Base-by-base conservation (phyloP, 139 green algal genomes). In the Picocystis salinarum region DNA sequence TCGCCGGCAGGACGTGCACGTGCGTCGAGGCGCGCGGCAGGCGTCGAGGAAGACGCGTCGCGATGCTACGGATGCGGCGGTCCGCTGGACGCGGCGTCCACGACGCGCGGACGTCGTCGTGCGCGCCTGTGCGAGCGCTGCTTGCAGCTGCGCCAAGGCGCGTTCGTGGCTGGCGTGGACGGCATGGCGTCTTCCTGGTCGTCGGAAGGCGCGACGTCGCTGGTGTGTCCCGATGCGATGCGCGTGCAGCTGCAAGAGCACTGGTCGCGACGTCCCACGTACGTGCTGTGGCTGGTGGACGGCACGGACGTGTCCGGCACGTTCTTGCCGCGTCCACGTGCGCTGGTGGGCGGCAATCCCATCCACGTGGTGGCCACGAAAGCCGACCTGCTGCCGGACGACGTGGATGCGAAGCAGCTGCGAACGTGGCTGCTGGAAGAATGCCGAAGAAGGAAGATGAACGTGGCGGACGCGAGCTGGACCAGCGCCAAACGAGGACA, bases 311-410 rank as follows among this genome's bases (percentile, higher is more conserved):
- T 66, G 2, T 66, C 52, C 4, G 83, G 83, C 17, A 83, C 47
- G 46, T 67, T 84, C 13, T 52, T 90, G 33, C 50, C 39, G 2
- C 52, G 62, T 2, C 69, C 93, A 20, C 62, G 86, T 5, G 75
- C 92, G 46, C 56, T 95, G 33, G 73, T 93, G 15, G 81, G 85
- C 5, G 45, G 33, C 23, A 96, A 96, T 56, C 85, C 85, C n/a
- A 74, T 95, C 17, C 40, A 94, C 12, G 41, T 93, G 26, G 58
- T 96, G 3, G 83, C 76, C 41, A 95, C 83, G 23, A 95, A 94
- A 65, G 62, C 75, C 4, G 85, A 96, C 61, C 69, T 96, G 44
- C 69, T 96, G 34, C 85, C 85, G 28, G 55, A 69, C 1, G 55
- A 66, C 0, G 63, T 73, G 0, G 48, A 29, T 37, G 31, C 31